Percentiles rank a stretch among this genome's conserved stretches.
Conservation (phyloP, 192 early-diverging fungal species). For the Umbelopsis sp. region DNA sequence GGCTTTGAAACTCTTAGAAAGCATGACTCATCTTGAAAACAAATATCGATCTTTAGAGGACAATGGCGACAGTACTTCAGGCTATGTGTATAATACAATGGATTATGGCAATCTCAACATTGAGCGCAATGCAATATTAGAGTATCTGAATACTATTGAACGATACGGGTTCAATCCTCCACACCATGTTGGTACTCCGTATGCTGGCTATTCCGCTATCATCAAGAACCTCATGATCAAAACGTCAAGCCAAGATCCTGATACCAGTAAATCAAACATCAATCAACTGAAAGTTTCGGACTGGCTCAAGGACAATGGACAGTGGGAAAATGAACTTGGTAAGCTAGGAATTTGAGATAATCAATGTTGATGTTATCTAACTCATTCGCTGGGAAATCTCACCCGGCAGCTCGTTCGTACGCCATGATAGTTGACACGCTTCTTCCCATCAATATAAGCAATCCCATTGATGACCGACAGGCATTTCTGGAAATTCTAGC, state of each 20-base stretch:
- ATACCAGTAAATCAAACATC: not conserved
- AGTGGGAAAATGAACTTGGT: slow-evolving; percentile 7
- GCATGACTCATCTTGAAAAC: slow-evolving; percentile 52
- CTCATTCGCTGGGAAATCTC: not conserved
- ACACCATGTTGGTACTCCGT: slow-evolving; percentile 34
- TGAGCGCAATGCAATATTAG: slow-evolving; percentile 47
- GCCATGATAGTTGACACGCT: slow-evolving; percentile 9
- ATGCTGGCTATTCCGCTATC: slow-evolving; percentile 32
- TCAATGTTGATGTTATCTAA: not conserved
- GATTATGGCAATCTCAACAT: slow-evolving; percentile 46
- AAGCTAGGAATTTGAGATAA: not conserved
- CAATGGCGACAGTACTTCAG: slow-evolving; percentile 42
- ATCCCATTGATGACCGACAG: slow-evolving; percentile 41
- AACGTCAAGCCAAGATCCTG: slow-evolving; percentile 24
- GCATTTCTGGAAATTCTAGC: slow-evolving; percentile 50
- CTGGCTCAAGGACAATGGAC: not conserved
- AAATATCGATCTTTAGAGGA: slow-evolving; percentile 41
- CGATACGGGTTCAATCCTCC: slow-evolving; percentile 50
- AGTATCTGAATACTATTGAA: slow-evolving; percentile 52
- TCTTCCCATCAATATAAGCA: not conserved
- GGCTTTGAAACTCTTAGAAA: slow-evolving; percentile 49
- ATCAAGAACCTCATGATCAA: slow-evolving; percentile 39
- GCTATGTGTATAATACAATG: slow-evolving; percentile 51
- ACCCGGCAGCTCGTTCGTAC: not conserved
- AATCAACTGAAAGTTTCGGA: not conserved